Conservation (phyloP, 345 rosid genomes). For the Eucalyptus curtisii region DNA sequence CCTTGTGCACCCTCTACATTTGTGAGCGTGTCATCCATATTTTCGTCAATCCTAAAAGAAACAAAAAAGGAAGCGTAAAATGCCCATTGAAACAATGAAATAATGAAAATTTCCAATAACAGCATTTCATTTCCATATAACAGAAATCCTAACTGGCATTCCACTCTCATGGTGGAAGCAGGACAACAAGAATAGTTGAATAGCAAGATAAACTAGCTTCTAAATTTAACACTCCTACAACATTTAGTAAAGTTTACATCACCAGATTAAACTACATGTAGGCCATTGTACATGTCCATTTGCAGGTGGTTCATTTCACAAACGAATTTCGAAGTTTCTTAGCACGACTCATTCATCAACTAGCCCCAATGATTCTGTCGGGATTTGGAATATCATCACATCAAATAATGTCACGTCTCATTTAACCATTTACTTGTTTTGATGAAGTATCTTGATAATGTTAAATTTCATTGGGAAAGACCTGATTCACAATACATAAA, state of each 20-base stretch:
- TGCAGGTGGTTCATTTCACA: background rate
- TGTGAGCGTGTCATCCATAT: slow-evolving; percentile 27
- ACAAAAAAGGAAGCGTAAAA: background rate
- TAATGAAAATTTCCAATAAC: background rate
- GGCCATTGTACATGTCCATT: background rate
- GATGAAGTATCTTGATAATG: background rate
- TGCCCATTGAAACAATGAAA: background rate
- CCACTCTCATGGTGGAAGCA: background rate
- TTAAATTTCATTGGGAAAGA: background rate
- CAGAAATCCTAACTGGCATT: background rate
- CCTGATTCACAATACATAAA: background rate
- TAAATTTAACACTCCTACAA: background rate
- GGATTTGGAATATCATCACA: background rate
- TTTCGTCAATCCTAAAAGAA: slow-evolving; percentile 32
- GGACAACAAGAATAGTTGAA: background rate
- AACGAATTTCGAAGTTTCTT: background rate
- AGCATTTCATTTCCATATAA: background rate
- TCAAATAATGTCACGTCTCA: background rate
- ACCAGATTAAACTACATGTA: background rate
- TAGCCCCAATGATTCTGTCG: background rate
- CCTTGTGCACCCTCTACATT: slow-evolving; percentile 43
- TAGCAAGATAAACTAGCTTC: background rate
- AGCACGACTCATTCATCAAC: background rate
- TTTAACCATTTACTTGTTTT: background rate
- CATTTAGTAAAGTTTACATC: background rate